These are phyloP conservation scores for Pachyrhizus erosus DNA, from an alignment of 306 rosid genomes.

Conservation along the genomic window DNA sequence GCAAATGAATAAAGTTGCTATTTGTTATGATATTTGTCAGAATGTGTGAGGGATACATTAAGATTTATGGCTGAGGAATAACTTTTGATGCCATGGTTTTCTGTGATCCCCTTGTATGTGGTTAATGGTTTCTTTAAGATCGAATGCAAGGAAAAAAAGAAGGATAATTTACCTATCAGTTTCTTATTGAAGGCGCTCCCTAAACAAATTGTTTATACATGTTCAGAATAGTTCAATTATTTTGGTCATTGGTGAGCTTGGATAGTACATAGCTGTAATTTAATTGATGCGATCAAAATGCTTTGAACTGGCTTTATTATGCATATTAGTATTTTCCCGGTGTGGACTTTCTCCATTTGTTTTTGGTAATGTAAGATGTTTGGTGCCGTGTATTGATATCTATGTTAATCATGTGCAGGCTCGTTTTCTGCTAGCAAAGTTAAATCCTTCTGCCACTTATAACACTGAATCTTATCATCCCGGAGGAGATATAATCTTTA, in stretches of 20 bases:
- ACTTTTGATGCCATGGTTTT: background rate
- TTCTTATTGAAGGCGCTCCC: background rate
- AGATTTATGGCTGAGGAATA: background rate
- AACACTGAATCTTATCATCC: constrained; percentile 73
- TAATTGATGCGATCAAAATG: background rate
- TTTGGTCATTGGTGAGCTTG: background rate
- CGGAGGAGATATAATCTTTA: constrained; percentile 90
- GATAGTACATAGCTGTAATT: background rate
- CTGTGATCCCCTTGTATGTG: background rate
- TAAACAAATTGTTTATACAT: background rate
- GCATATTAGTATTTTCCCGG: background rate
- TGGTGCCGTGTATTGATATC: background rate
- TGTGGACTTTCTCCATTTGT: background rate
- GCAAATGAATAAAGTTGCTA: constrained; percentile 1
- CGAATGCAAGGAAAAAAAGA: background rate
- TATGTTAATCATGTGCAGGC: constrained; percentile 59
- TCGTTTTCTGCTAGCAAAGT: constrained; percentile 87
- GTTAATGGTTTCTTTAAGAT: background rate
- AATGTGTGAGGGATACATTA: background rate
- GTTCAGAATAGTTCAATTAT: background rate
- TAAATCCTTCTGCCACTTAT: constrained; percentile 92
- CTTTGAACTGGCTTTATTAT: constrained; percentile 2
- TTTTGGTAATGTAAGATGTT: background rate
- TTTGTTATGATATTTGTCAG: background rate
- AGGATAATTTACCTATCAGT: background rate